Conservation (phyloP, 805 yeast species). For the Nakazawaea holstii region DNA sequence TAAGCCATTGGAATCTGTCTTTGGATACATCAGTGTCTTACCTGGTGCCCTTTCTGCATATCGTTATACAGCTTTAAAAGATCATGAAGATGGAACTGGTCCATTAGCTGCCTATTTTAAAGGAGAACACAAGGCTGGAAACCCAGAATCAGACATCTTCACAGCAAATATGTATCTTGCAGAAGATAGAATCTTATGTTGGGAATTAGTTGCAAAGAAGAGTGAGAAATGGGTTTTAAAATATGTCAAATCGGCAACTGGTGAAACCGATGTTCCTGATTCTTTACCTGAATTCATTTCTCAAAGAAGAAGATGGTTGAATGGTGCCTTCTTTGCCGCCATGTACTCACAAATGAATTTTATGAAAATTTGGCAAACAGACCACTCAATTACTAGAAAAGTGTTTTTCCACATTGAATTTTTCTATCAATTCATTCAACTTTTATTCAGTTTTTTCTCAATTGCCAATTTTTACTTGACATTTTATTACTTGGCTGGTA, state of each 20-base stretch:
- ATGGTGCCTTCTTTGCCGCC: conserved; percentile 97
- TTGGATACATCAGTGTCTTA: conserved; percentile 89
- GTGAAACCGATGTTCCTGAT: conserved; percentile 95
- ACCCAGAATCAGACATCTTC: conserved; percentile 68
- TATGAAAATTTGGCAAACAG: conserved; percentile 82
- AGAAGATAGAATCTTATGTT: conserved; percentile 92
- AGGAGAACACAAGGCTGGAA: conserved; percentile 77
- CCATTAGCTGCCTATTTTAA: conserved; percentile 88
- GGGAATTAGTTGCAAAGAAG: conserved; percentile 84
- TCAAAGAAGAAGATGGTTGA: conserved; percentile 95
- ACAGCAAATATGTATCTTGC: conserved; percentile 96
- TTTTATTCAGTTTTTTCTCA: conserved; percentile 88
- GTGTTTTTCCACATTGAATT: conserved; percentile 82
- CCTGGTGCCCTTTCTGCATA: conserved; percentile 98
- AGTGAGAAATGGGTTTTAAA: conserved; percentile 70
- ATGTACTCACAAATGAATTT: conserved; percentile 82
- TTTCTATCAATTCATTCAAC: conserved; percentile 74
- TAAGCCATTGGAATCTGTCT: conserved; percentile 91
- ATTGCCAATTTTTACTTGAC: conserved; percentile 89
- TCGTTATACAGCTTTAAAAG: conserved; percentile 72
- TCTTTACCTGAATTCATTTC: conserved; percentile 77
- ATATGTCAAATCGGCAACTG: conserved; percentile 84
- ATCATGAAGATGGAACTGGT: conserved; percentile 50
- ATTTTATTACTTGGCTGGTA: conserved; percentile 88
- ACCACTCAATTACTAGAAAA: conserved; percentile 78